Evolutionary conservation across 768 basidiomycete genomes (phyloP).

Genomic region (Omphalotus guepiniiformis): DNA sequence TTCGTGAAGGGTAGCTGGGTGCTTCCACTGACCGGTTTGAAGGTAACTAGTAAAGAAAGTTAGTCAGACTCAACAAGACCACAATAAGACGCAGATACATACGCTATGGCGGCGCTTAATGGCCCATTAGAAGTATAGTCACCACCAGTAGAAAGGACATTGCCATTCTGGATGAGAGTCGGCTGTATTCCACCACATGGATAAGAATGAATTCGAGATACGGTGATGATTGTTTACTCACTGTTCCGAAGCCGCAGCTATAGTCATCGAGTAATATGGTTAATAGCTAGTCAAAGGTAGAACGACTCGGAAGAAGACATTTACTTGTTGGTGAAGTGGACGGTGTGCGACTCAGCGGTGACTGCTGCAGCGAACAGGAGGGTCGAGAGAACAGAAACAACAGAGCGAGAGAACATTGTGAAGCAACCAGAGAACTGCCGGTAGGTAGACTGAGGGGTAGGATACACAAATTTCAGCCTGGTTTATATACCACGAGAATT

Average conservation of each 20-base stretch:
- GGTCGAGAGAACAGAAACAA: neutral
- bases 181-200: neutral
- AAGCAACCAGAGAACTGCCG: no score
- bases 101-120: conserved; percentile 26
- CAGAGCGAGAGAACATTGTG: no score
- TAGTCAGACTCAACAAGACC: neutral
- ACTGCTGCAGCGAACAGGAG: neutral
- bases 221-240: neutral
- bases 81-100: conserved; percentile 12
- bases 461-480: no score
- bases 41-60: neutral
- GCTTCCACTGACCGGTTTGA: neutral
- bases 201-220: neutral
- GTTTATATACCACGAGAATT: no score
- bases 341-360: conserved; percentile 1
- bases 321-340: neutral
- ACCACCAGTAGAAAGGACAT: conserved; percentile 25
- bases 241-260: neutral
- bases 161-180: conserved; percentile 14
- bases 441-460: no score
- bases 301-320: neutral
- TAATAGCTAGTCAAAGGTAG: no score
- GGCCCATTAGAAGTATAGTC: conserved; percentile 25
- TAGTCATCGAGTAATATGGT: neutral
- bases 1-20: no score